phyloP scores from a whole-genome alignment of 176 grass and related monocot genomes.

The barley (Hordeum vulgare) region MorexV3_pseudomolecules_assembly NC_058520.1:512929586-512930085 shows the following conservation, averaged over 20 bases:
- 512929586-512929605: not conserved
- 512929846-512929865: not conserved
- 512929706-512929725: not conserved
- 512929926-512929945: not conserved
- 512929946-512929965: not conserved
- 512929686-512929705: not conserved
- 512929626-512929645: not conserved
- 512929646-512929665: not conserved
- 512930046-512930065: not conserved
- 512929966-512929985: not conserved
- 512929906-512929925: not conserved
- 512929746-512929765: not conserved
- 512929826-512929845: not conserved
- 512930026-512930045: not conserved
- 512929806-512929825: not conserved
- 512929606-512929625: not conserved
- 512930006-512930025: not conserved
- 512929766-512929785: not conserved
- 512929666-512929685: not conserved
- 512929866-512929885: not conserved
- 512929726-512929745: not conserved
- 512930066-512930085: not conserved
- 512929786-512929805: not conserved
- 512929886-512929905: not conserved
- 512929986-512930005: not conserved